These are phyloP conservation scores for Aspergillus clavatus DNA, from an alignment of 2,329 filamentous ascomycete species.

Conservation along the genomic window DNA sequence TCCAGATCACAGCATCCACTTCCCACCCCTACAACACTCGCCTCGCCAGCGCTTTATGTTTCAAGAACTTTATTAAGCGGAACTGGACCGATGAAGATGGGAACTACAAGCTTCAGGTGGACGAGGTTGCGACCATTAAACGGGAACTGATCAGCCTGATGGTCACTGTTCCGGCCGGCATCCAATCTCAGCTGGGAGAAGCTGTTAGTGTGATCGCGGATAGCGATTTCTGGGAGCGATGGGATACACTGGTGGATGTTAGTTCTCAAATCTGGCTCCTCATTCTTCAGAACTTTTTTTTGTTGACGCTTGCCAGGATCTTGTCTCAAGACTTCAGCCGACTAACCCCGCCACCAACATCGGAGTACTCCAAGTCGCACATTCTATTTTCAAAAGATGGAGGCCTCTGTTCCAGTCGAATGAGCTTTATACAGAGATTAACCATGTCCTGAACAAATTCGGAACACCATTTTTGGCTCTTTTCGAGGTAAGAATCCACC, in stretches of 20 bases:
- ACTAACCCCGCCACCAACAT: conserved; percentile 82
- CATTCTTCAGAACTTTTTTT: neutral
- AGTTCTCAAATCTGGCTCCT: conserved; percentile 20
- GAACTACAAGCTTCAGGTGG: conserved; percentile 76
- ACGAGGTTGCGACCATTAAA: conserved; percentile 89
- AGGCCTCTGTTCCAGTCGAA: conserved; percentile 89
- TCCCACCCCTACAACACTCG: conserved; percentile 70
- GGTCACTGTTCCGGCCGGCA: conserved; percentile 80
- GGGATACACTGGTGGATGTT: conserved; percentile 90
- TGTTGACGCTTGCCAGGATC: conserved; percentile 53
- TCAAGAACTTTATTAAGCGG: conserved; percentile 96
- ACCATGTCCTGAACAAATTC: conserved; percentile 86
- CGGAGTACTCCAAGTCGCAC: conserved; percentile 92
- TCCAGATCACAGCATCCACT: conserved; percentile 81
- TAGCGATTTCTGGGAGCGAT: conserved; percentile 93
- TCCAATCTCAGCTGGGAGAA: conserved; percentile 92
- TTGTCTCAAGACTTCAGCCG: conserved; percentile 78
- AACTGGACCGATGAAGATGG: conserved; percentile 97
- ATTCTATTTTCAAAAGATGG: conserved; percentile 97
- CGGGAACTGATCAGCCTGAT: conserved; percentile 92
- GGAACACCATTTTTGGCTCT: conserved; percentile 76
- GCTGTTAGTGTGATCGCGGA: conserved; percentile 96
- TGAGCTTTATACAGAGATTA: conserved; percentile 89
- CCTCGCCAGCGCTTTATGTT: conserved; percentile 83
- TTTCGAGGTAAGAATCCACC: conserved; percentile 56